Evolutionary conservation across 148 eudicot genomes (phyloP), one percentile per base, ranked within the genome.

Genomic region (Nepenthes mirabilis): DNA sequence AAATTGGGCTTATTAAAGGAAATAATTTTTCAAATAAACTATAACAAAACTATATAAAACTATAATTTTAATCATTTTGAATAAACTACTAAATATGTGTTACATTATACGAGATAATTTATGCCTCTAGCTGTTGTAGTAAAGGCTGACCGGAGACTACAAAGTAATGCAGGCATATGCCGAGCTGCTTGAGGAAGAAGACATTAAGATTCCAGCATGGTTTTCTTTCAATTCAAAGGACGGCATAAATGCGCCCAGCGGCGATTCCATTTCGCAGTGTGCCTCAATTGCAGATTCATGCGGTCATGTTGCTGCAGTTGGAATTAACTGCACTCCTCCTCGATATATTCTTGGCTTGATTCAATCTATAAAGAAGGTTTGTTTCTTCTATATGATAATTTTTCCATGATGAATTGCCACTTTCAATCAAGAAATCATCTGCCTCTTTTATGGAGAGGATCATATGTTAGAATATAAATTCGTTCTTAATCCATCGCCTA

Each of bases 311-410:
- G 78, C 79, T 64, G 82, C 75, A 11, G 83, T 85, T 59, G 91
- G 91, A 51, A 77, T 85, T 47, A 85, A 85, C 56, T 85, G 91
- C 37, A 82, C 91, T 35, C 66, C 91, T 51, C 91, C 91, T n/a
- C 67, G 87, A 69, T 72, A 55, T 61, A 74, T 85, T 63, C 77
- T 55, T 40, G 72, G 67, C 2, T 77, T 85, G 3, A 74, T 85
- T 43, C 60, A 64, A 43, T 78, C 82, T 5, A 74, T 85, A 55
- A 64, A 52, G 57, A 70, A 73, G 83, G 91, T 84, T 68, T 43
- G 36, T 23, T 23, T 23, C 23, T 23, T 0, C 23, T 23, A 23
- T 23, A 23, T 23, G 23, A 23, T 23, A 23, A 36, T 51, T 45
- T 32, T 56, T 37, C 11, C 43, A 23, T 23, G 55, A 56, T 34